Base-by-base conservation (phyloP, 202 grass and related monocot genomes). In the Eragrostis tef region DNA sequence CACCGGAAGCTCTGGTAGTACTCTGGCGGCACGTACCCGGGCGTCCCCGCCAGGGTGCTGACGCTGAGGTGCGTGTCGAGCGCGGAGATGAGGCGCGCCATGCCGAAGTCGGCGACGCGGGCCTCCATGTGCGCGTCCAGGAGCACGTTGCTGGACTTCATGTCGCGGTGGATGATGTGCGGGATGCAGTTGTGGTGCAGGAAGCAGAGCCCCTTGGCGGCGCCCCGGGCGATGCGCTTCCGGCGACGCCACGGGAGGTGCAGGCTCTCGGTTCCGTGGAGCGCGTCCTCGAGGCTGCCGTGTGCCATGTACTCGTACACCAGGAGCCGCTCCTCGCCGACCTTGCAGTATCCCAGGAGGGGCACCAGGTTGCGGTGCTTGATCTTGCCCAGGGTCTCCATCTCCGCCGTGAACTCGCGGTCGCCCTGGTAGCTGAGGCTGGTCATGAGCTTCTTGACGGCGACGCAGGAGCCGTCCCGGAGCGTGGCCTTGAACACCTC, bases 1-100 rank as follows among this genome's bases (percentile, higher is more conserved):
- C 94, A 97, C 1, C 94, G 84, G 85, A 97, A 97, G 84, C 94
- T 97, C 89, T 97, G 94, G 82, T 97, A 97, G 87, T 97, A 97
- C 86, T 94, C 94, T 11, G 94, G 94, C 49, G 94, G 94, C 73
- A 97, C 94, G 66, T 97, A 97, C 3, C 94, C 94, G 0, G 94
- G 94, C 20, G 94, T 97, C 0, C 94, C 94, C 16, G 91, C 94
- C 0, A 97, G 91, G 45, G 94, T 97, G 86, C 89, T 97, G 1
- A 97, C 94, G 72, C 94, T 97, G 2, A 97, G 88, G 72, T 97
- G 94, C 64, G 94, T 97, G 77, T 97, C 94, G 0, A 94, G 85
- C 63, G 94, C 91, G 53, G 70, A 88, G 39, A 97, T 94, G 1
- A 97, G 91, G 29, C 94, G 50, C 3, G 94, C 94, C 94, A 97